Conservation (phyloP, 139 green algal genomes). For the Chlamydomonas sphaeroides region DNA sequence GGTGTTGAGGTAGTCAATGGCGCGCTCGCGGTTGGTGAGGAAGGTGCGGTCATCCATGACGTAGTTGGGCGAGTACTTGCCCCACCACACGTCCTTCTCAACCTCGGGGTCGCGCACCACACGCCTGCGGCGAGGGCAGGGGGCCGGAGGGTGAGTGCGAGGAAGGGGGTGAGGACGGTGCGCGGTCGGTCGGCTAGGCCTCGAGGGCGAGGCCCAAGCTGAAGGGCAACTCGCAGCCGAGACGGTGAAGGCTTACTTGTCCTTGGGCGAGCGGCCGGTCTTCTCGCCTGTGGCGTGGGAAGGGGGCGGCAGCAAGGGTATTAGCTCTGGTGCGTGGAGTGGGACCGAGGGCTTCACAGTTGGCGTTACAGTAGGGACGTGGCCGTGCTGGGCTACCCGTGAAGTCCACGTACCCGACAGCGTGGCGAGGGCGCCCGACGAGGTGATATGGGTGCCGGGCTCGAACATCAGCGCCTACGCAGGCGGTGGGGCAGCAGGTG, state of each 20-base stretch:
- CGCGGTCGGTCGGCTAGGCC: too few relatives aligned
- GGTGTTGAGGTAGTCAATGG: constrained; percentile 92
- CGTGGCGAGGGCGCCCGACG: constrained; percentile 80
- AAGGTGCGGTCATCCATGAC: constrained; percentile 76
- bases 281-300: constrained; percentile 4
- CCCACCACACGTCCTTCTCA: constrained; percentile 90
- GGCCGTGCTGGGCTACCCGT: too few relatives aligned
- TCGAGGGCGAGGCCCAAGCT: background rate
- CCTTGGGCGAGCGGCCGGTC: constrained; percentile 36
- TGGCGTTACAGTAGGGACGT: too few relatives aligned
- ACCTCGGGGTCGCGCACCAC: constrained; percentile 84
- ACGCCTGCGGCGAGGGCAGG: constrained; percentile 73
- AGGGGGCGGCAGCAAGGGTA: too few relatives aligned
- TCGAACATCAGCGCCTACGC: constrained; percentile 78
- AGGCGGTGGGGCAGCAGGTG: too few relatives aligned
- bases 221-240: too few relatives aligned
- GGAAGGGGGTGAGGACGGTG: background rate
- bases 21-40: constrained; percentile 83
- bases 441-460: constrained; percentile 77
- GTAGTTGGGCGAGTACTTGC: constrained; percentile 49
- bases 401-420: constrained; percentile 66
- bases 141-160: too few relatives aligned
- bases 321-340: too few relatives aligned
- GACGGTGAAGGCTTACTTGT: constrained; percentile 31
- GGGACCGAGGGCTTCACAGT: too few relatives aligned